Conservation (phyloP, 306 rosid species). For the Lablab purpureus region DNA sequence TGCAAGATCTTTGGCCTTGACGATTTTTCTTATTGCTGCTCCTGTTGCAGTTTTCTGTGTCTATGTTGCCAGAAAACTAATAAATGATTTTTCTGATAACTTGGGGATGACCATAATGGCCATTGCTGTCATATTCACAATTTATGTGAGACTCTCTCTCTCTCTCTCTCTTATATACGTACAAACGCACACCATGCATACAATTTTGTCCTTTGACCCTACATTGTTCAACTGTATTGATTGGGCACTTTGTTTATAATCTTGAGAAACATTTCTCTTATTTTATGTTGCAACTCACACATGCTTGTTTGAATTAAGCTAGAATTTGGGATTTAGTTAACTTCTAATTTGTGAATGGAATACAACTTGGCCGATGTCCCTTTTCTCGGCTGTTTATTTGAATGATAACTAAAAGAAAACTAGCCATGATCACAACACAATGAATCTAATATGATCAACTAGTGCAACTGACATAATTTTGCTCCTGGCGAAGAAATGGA, state of each 20-base stretch:
- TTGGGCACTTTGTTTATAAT: constrained; percentile 13
- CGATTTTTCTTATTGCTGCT: constrained; percentile 84
- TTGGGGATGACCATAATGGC: constrained; percentile 71
- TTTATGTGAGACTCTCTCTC: constrained; percentile 69
- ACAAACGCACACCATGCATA: background rate
- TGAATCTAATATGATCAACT: background rate
- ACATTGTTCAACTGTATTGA: constrained; percentile 5
- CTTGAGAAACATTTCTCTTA: constrained; percentile 25
- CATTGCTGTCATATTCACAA: constrained; percentile 69
- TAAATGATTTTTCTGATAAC: constrained; percentile 73
- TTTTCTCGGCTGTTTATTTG: background rate
- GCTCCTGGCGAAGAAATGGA: background rate
- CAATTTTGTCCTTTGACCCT: constrained; percentile 15
- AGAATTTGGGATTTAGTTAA: constrained; percentile 11
- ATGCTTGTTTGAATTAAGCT: constrained; percentile 3
- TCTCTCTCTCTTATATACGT: background rate
- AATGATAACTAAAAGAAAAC: constrained; percentile 8
- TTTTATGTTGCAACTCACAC: background rate
- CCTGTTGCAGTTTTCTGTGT: constrained; percentile 82
- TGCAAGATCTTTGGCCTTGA: constrained; percentile 87
- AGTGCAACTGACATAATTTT: background rate
- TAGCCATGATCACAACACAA: background rate
- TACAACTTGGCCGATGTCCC: background rate
- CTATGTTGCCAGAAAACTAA: constrained; percentile 85
- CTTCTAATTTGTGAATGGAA: background rate